Percentiles rank a stretch among this genome's conserved stretches.
These are phyloP conservation scores for Daldinia bambusicola DNA, from an alignment of 495 filamentous ascomycete species.

Conservation along the genomic window DNA sequence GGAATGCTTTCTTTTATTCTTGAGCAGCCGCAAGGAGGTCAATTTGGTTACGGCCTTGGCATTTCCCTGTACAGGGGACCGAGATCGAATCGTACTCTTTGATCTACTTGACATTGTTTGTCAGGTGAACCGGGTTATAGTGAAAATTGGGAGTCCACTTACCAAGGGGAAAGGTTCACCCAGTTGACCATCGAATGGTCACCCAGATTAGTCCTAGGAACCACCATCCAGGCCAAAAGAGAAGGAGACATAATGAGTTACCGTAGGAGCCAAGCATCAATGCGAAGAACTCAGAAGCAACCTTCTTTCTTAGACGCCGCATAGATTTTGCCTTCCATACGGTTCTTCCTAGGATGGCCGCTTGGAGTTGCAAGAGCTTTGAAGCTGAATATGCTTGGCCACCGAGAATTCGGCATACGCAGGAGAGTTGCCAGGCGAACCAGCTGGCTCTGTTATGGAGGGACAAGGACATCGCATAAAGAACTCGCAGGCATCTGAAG, in stretches of 20 bases:
- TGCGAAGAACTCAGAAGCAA: conserved; percentile 56
- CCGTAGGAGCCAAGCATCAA: conserved; percentile 55
- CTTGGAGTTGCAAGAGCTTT: conserved; percentile 4
- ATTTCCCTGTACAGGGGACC: not conserved
- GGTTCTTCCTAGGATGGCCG: not conserved
- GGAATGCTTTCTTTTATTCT: conserved; percentile 94
- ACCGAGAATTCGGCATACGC: conserved; percentile 27
- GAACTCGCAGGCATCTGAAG: conserved; percentile 48
- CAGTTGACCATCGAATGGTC: not conserved
- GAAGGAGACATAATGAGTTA: conserved; percentile 46
- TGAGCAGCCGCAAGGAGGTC: conserved; percentile 9
- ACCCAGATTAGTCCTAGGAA: not conserved
- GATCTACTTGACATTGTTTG: not conserved
- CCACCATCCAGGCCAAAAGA: not conserved
- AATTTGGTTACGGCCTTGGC: not conserved
- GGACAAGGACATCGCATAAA: conserved; percentile 39
- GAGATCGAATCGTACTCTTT: not conserved
- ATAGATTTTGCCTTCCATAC: conserved; percentile 49
- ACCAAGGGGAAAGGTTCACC: conserved; percentile 31
- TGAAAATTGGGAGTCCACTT: conserved; percentile 1
- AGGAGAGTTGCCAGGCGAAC: conserved; percentile 32
- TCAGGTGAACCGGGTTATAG: not conserved
- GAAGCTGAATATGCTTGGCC: not conserved
- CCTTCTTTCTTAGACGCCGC: conserved; percentile 50
- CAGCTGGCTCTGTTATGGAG: conserved; percentile 44